These are phyloP conservation scores for Termitomyces sp. DNA, from an alignment of 768 basidiomycete species.

Conservation along the genomic window DNA sequence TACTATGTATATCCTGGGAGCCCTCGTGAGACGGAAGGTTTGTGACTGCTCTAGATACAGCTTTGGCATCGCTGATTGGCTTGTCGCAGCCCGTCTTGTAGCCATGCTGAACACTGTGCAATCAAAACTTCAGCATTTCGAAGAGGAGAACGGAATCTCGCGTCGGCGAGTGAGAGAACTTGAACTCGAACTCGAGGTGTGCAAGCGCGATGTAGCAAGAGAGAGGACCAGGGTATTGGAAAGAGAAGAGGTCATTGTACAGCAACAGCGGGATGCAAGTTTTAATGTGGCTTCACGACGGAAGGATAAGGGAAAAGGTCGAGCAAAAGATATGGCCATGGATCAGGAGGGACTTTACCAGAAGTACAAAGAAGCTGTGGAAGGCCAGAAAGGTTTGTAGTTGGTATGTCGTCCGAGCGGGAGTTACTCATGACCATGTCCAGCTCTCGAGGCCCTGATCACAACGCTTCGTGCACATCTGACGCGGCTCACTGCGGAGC, in stretches of 20 bases:
- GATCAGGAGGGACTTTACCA: conserved; percentile 36
- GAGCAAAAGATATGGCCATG: conserved; percentile 20
- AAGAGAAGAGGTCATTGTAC: conserved; percentile 41
- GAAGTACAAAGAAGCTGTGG: conserved; percentile 72
- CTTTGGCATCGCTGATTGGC: neutral
- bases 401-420: neutral
- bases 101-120: conserved; percentile 61
- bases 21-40: conserved; percentile 64
- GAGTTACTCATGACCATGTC: conserved; percentile 19
- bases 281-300: conserved; percentile 17
- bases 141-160: conserved; percentile 79
- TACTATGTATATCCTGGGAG: conserved; percentile 45
- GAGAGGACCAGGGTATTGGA: conserved; percentile 65
- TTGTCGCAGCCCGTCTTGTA: conserved; percentile 48
- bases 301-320: conserved; percentile 35
- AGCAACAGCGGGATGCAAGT: conserved; percentile 25
- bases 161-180: conserved; percentile 81
- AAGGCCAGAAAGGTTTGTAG: conserved; percentile 81
- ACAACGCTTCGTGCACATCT: conserved; percentile 69
- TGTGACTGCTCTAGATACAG: neutral
- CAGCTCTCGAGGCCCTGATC: conserved; percentile 81
- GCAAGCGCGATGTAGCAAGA: conserved; percentile 69
- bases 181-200: conserved; percentile 80
- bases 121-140: conserved; percentile 63
- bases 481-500: conserved; percentile 69